phyloP scores from a whole-genome alignment of 352 stramenopile species.

The Phytophthora litchii region DNA sequence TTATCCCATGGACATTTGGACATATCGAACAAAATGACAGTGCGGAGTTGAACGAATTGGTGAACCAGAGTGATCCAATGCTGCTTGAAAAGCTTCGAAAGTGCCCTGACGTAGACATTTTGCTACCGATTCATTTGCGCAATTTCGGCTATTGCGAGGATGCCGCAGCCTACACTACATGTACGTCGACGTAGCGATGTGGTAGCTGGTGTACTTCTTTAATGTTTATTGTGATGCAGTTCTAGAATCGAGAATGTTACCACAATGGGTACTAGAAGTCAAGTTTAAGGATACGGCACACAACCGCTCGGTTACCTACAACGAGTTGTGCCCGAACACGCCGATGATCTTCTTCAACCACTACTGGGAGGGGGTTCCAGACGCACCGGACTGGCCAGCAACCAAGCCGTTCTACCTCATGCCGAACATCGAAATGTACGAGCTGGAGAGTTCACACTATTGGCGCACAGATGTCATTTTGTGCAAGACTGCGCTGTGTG shows the following conservation, averaged over 20 bases:
- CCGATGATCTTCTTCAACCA: conserved; percentile 64
- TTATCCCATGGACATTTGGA: conserved; percentile 49
- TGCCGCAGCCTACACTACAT: conserved; percentile 62
- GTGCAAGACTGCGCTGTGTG: conserved; percentile 57
- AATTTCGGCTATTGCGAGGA: conserved; percentile 79
- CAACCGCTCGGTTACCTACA: conserved; percentile 42
- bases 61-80: conserved; percentile 37
- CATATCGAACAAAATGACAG: conserved; percentile 14
- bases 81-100: conserved; percentile 51
- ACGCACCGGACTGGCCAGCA: conserved; percentile 34
- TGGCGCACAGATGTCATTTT: conserved; percentile 50
- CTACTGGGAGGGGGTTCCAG: conserved; percentile 49
- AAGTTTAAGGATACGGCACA: conserved; percentile 18
- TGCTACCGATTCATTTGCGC: conserved; percentile 53
- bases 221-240: conserved; percentile 21
- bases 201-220: conserved; percentile 1
- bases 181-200: conserved; percentile 30
- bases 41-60: conserved; percentile 15
- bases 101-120: conserved; percentile 69
- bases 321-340: conserved; percentile 57
- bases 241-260: conserved; percentile 48
- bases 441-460: conserved; percentile 43
- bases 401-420: conserved; percentile 55
- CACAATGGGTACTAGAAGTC: conserved; percentile 48
- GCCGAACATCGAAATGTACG: conserved; percentile 67